Evolutionary conservation across 2,329 filamentous ascomycete species (phyloP).

Genomic region (Pestalotiopsis sp.): DNA sequence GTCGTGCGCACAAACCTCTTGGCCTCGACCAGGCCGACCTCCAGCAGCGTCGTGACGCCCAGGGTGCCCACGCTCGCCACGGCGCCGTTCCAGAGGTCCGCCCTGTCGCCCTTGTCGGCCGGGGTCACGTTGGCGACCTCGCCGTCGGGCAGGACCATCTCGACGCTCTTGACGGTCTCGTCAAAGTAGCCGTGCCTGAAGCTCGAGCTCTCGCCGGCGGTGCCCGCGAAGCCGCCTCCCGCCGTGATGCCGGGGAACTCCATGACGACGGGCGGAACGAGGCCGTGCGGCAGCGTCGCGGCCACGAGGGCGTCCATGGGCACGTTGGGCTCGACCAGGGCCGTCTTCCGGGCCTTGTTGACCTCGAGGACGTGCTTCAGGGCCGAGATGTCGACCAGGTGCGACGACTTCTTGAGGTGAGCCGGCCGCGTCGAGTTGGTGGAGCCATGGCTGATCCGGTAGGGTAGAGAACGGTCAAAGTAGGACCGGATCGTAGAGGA

Average conservation of each 20-base stretch:
- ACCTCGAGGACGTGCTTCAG: slow-evolving; percentile 67
- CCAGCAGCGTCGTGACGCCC: slow-evolving; percentile 68
- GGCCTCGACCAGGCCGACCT: slow-evolving; percentile 64
- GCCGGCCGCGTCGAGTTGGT: slow-evolving; percentile 73
- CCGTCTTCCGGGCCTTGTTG: slow-evolving; percentile 55
- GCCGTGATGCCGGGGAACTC: slow-evolving; percentile 78
- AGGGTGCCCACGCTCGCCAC: slow-evolving; percentile 70
- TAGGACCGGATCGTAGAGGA: slow-evolving; percentile 49
- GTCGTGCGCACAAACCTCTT: slow-evolving; percentile 63
- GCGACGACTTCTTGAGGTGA: slow-evolving; percentile 37
- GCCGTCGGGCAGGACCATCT: slow-evolving; percentile 72
- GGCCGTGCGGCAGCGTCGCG: slow-evolving; percentile 63
- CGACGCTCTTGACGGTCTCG: slow-evolving; percentile 62
- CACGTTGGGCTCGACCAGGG: slow-evolving; percentile 75
- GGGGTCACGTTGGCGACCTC: slow-evolving; percentile 57
- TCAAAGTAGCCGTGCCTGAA: slow-evolving; percentile 76
- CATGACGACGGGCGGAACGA: slow-evolving; percentile 74
- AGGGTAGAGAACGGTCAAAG: slow-evolving; percentile 56
- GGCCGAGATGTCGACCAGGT: slow-evolving; percentile 65
- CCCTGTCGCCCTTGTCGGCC: slow-evolving; percentile 22
- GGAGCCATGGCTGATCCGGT: slow-evolving; percentile 76
- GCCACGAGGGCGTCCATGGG: slow-evolving; percentile 74
- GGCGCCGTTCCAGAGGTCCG: slow-evolving; percentile 67
- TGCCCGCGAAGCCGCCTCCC: slow-evolving; percentile 72
- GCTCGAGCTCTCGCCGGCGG: slow-evolving; percentile 69